Evolutionary conservation across 2,329 filamentous ascomycete species (phyloP), one percentile per base, ranked within the genome.

Genomic region (Aspergillus puulaauensis): DNA sequence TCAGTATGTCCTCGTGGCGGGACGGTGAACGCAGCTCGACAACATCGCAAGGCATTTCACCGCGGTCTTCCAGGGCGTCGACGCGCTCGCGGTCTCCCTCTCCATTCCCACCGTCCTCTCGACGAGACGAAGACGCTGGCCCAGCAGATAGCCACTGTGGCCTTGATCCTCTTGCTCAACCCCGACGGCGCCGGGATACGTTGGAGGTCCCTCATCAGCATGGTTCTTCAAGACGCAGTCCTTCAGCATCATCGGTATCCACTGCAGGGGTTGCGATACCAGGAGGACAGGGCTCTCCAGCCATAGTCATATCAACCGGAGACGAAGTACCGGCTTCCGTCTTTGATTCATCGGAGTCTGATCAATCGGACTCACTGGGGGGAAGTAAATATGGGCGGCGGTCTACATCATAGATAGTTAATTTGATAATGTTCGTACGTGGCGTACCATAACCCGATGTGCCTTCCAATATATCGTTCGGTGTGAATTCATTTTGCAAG

Each of bases 201-300:
- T n/a, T 54, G 14, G 52, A 54, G 15, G 52, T 54, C 5, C 52
- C 52, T 15, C n/a, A n/a, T 12, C 52, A 41, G 9, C 52, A 47
- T 37, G 44, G 21, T 14, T 2, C 52, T 1, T 7, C 31, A 12
- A 31, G 44, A 21, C 35, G 52, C 44, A 47, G 35, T 3, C 33
- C 33, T 1, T 54, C 52, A 12, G 31, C 41, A 11, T 54, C 35
- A 19, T 54, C 52, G 2, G 23, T 48, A 2, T 54, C 52, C 1
- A 48, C 17, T n/a, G 47, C 33, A 11, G n/a, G 31, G 11, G 27
- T 15, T 8, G 41, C 43, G 3, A n/a, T 54, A 6, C 33, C 44
- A 2, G 43, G 52, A 2, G 31, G 15, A 4, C 52, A n/a, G n/a
- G 11, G 33, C 2, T 41, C 52, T 2, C 52, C 52, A 5, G 24